Conservation (phyloP, 768 basidiomycete species). For the Flagelloscypha sp. region DNA sequence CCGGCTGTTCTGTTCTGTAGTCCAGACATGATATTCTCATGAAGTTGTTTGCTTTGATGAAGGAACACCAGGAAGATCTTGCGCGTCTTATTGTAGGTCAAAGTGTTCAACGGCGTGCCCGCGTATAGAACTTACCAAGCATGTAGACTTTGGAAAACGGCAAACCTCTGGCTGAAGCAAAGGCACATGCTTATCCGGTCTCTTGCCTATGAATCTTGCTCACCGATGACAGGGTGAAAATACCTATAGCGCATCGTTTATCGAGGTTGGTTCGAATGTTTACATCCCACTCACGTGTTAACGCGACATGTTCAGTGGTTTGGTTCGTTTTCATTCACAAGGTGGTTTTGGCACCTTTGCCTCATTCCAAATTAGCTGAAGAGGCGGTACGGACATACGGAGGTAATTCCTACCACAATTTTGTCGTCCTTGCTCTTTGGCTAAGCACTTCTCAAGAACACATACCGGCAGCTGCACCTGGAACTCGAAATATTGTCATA, state of each 20-base stretch:
- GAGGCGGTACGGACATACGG: slow-evolving; percentile 92
- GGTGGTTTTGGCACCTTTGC: background rate
- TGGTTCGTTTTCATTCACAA: slow-evolving; percentile 35
- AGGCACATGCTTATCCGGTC: slow-evolving; percentile 33
- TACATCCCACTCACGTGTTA: background rate
- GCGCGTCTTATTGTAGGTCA: slow-evolving; percentile 70
- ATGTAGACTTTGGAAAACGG: slow-evolving; percentile 89
- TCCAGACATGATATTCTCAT: slow-evolving; percentile 76
- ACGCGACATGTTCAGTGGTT: slow-evolving; percentile 54
- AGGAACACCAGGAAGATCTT: slow-evolving; percentile 80
- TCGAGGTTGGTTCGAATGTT: slow-evolving; percentile 48
- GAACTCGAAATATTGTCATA: slow-evolving; percentile 77
- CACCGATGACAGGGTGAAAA: slow-evolving; percentile 59
- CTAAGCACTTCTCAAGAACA: slow-evolving; percentile 42
- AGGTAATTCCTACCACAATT: slow-evolving; percentile 34
- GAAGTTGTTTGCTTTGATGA: slow-evolving; percentile 74
- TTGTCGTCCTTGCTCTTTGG: background rate
- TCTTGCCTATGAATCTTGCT: background rate
- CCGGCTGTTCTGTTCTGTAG: slow-evolving; percentile 24
- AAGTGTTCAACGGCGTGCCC: background rate
- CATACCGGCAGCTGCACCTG: slow-evolving; percentile 66
- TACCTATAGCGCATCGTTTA: slow-evolving; percentile 74
- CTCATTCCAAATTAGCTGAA: slow-evolving; percentile 48
- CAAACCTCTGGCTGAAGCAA: slow-evolving; percentile 78
- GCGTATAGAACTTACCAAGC: slow-evolving; percentile 9